These are phyloP conservation scores for Geranium incanum DNA, from an alignment of 441 rosid genomes.

Conservation along the genomic window DNA sequence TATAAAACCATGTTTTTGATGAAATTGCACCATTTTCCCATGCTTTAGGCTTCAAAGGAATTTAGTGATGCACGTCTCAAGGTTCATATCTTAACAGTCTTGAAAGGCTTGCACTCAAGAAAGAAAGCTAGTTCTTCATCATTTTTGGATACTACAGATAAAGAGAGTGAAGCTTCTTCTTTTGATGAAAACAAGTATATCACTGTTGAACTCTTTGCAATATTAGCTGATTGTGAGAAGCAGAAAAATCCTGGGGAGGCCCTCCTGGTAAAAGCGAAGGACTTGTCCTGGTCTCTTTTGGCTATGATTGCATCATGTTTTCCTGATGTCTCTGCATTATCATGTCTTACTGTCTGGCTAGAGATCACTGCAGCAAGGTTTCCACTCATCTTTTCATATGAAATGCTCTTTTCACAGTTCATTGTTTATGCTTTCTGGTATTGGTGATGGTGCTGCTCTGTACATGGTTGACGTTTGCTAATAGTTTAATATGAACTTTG, in stretches of 20 bases:
- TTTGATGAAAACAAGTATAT: constrained; percentile 47
- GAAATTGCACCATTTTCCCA: constrained; percentile 17
- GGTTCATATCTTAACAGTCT: constrained; percentile 77
- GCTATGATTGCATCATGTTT: constrained; percentile 98
- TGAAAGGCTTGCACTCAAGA: constrained; percentile 73
- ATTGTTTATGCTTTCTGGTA: constrained; percentile 9
- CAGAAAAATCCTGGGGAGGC: constrained; percentile 74
- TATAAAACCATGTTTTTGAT: constrained; percentile 1
- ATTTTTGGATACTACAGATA: constrained; percentile 40
- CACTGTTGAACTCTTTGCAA: constrained; percentile 77
- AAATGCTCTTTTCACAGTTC: neutral
- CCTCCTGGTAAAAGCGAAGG: constrained; percentile 84
- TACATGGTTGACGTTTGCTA: constrained; percentile 5
- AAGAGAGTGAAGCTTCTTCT: constrained; percentile 37
- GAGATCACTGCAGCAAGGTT: constrained; percentile 99
- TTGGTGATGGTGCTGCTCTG: constrained; percentile 6
- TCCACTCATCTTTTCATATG: constrained; percentile 12
- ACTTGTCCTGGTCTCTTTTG: constrained; percentile 92
- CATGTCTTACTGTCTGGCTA: constrained; percentile 92
- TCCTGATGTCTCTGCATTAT: constrained; percentile 74
- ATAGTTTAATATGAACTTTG: neutral
- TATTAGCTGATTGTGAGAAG: constrained; percentile 90
- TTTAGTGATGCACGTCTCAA: constrained; percentile 84
- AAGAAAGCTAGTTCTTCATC: constrained; percentile 54
- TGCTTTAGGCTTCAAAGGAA: constrained; percentile 76